Evolutionary conservation across 1,284 basidiomycete species (phyloP), one percentile per base, ranked within the genome.

Genomic region (Mycena sp.): DNA sequence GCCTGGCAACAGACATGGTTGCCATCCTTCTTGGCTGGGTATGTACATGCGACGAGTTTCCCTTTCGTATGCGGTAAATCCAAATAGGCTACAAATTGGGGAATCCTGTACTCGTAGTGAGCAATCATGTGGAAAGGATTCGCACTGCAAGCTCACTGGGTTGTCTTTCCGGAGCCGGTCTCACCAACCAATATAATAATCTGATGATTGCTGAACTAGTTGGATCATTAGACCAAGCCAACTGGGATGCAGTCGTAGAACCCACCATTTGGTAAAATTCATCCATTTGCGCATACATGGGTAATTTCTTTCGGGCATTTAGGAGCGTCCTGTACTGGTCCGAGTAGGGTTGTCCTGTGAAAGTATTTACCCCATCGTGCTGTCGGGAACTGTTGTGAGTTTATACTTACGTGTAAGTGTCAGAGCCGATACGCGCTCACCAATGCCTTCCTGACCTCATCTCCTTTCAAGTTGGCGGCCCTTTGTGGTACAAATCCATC

Each of bases 161-260:
- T 99, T 0, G 97, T 98, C 81, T 99, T 99, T 65, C 97, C 97
- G 26, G 95, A 98, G 35, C 98, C 98, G 0, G 97, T 99, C 79
- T 99, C 97, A 55, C 96, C 97, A n/a, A 99, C 83, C 25, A 99
- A 85, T 53, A 99, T 89, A 1, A 93, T 92, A 4, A 98, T 95
- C 74, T 98, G 93, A 76, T 97, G 88, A 48, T 86, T 80, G 30
- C 51, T 58, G 35, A 68, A 68, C 67, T 68, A 23, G 30, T 48
- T 21, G 41, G 51, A 46, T 35, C 23, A 40, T 63, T 44, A 67
- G 65, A 44, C 32, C 35, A 40, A 16, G 38, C 55, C 44, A 48
- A 38, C 29, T 23, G 49, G 52, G 55, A 55, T 58, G 61, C 40
- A 66, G 50, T 38, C 29, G 46, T 53, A 32, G 44, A n/a, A 84